Evolutionary conservation across 768 basidiomycete genomes (phyloP).

Genomic region (Boletus barrowsii): DNA sequence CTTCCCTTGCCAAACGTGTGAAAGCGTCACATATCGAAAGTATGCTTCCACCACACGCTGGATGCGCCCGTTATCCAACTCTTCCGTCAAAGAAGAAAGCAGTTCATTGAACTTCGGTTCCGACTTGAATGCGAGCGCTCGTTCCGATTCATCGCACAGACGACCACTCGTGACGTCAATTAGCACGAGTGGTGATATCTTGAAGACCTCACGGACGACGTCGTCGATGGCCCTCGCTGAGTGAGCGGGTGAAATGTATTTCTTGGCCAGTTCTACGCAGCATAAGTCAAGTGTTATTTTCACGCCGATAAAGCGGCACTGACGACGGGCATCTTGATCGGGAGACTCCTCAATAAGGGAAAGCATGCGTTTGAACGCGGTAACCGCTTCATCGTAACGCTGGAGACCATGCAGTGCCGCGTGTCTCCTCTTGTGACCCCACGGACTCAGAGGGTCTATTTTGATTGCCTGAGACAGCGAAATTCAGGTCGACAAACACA

Average conservation of each 20-base stretch:
- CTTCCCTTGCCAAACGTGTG: slow-evolving; percentile 10
- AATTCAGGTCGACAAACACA: background rate
- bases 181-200: background rate
- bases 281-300: background rate
- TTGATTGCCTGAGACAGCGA: background rate
- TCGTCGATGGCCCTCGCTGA: background rate
- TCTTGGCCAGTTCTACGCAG: background rate
- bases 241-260: background rate
- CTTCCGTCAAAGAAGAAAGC: slow-evolving; percentile 7
- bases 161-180: background rate
- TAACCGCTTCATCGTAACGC: background rate
- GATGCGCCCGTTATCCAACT: slow-evolving; percentile 1
- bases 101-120: slow-evolving; percentile 4
- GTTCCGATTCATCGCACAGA: background rate
- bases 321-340: background rate
- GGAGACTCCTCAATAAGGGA: background rate
- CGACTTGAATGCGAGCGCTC: background rate
- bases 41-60: background rate
- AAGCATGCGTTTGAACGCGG: background rate
- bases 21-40: slow-evolving; percentile 11
- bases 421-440: slow-evolving; percentile 9
- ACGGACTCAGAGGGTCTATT: background rate
- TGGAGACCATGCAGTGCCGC: slow-evolving; percentile 1
- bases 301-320: background rate
- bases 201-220: background rate